Percentiles rank a stretch among this genome's conserved stretches.
Evolutionary conservation across 2,329 filamentous ascomycete genomes (phyloP).

Genomic region (Monilinia fructigena): DNA sequence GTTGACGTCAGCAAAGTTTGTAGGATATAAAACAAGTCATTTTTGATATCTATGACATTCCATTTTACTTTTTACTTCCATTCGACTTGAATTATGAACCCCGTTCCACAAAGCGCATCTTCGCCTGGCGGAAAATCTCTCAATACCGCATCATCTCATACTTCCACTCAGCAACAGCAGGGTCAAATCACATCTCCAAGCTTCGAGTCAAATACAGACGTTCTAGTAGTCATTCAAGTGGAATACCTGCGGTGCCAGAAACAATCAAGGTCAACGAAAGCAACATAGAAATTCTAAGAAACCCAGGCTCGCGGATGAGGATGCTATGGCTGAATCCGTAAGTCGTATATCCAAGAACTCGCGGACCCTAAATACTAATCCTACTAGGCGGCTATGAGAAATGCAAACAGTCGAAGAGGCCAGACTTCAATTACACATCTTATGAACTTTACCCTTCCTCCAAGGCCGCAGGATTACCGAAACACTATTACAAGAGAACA

Average conservation of each 20-base stretch:
- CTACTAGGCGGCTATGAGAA: constrained; percentile 48
- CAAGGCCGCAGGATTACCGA: constrained; percentile 59
- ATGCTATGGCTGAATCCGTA: constrained; percentile 80
- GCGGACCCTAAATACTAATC: constrained; percentile 24
- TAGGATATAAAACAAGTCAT: background rate
- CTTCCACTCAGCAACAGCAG: constrained; percentile 37
- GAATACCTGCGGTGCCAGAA: constrained; percentile 55
- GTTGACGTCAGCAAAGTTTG: background rate
- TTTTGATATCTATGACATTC: background rate
- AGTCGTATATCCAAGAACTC: constrained; percentile 35
- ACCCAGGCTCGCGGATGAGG: constrained; percentile 74
- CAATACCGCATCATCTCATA: constrained; percentile 37
- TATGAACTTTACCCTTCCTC: constrained; percentile 84
- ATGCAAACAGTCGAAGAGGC: constrained; percentile 75
- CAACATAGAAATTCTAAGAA: constrained; percentile 82
- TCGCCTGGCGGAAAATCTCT: constrained; percentile 38
- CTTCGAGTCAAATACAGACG: constrained; percentile 37
- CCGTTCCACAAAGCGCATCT: constrained; percentile 36
- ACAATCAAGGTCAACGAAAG: constrained; percentile 71
- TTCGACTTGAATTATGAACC: constrained; percentile 35
- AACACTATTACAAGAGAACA: constrained; percentile 52
- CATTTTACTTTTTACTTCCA: constrained; percentile 15
- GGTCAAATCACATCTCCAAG: constrained; percentile 33
- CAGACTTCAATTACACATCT: constrained; percentile 97
- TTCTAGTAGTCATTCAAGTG: constrained; percentile 29